Evolutionary conservation across 108 stramenopile species (phyloP).

Genomic region (Pseudonitzschia delicatissima): DNA sequence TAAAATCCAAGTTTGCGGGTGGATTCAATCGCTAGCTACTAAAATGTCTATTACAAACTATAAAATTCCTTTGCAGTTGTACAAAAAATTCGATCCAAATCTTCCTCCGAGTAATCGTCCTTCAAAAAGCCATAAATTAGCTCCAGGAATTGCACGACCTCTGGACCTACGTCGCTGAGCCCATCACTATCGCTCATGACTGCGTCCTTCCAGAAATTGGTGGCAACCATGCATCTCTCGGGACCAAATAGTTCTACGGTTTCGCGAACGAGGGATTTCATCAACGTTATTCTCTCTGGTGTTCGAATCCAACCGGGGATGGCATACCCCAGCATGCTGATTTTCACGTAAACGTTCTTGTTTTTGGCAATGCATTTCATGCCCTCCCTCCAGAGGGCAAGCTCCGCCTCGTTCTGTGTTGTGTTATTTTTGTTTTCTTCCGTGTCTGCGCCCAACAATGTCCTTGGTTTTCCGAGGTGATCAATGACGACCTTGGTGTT

Average conservation of each 20-base stretch:
- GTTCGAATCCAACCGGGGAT: constrained; percentile 75
- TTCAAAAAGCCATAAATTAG: constrained; percentile 41
- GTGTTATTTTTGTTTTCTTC: constrained; percentile 17
- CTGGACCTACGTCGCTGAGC: constrained; percentile 52
- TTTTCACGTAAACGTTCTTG: constrained; percentile 69
- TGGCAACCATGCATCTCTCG: constrained; percentile 71
- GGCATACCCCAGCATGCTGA: constrained; percentile 75
- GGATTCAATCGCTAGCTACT: constrained; percentile 29
- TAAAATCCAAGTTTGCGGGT: constrained; percentile 77
- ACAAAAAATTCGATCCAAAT: constrained; percentile 47
- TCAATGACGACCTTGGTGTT: constrained; percentile 58
- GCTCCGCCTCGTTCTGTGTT: constrained; percentile 38
- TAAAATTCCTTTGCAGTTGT: constrained; percentile 66
- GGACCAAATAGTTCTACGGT: constrained; percentile 63
- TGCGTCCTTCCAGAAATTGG: constrained; percentile 66
- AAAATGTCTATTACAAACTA: not conserved
- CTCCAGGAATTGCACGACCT: constrained; percentile 50
- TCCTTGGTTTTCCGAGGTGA: constrained; percentile 72
- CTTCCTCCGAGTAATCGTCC: constrained; percentile 49
- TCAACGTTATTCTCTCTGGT: constrained; percentile 29
- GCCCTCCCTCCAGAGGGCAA: constrained; percentile 61
- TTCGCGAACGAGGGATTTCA: constrained; percentile 56
- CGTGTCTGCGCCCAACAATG: constrained; percentile 38
- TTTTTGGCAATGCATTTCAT: constrained; percentile 63
- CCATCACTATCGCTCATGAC: constrained; percentile 60